A percentile compares a stretch with the other conserved stretches of the same genome.
Evolutionary conservation across 108 stramenopile species (phyloP).

Genomic region (Conticribra weissflogii): DNA sequence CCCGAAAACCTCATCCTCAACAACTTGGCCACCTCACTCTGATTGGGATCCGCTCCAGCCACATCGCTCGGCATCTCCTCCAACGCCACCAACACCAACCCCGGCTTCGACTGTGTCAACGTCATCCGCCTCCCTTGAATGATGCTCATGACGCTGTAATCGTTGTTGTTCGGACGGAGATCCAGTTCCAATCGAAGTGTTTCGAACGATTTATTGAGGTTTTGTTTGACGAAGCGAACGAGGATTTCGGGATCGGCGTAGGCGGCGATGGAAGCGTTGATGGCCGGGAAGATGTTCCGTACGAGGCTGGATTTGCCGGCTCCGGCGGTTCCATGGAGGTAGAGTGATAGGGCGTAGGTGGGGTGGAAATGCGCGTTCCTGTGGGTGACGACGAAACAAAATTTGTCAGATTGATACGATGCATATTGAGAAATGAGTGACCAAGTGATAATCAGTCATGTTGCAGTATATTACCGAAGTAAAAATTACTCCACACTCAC

Average conservation of each 20-base stretch:
- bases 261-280: conserved; percentile 51
- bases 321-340: conserved; percentile 70
- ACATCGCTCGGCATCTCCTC: conserved; percentile 69
- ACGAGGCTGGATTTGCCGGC: conserved; percentile 69
- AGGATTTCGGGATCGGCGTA: conserved; percentile 61
- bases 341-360: conserved; percentile 57
- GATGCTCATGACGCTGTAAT: conserved; percentile 77
- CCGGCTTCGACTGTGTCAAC: conserved; percentile 69
- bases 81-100: conserved; percentile 62
- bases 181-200: conserved; percentile 59
- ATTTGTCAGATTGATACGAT: no score
- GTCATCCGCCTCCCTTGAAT: conserved; percentile 73
- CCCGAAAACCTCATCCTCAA: conserved; percentile 67
- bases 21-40: conserved; percentile 50
- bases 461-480: not conserved
- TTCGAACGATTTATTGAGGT: conserved; percentile 65
- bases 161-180: conserved; percentile 81
- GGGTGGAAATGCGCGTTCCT: conserved; percentile 71
- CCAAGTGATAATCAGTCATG: not conserved
- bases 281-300: conserved; percentile 50
- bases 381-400: no score
- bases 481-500: conserved; percentile 15
- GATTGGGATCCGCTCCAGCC: conserved; percentile 47
- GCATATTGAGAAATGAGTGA: not conserved
- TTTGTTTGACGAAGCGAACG: conserved; percentile 79